A percentile compares a stretch with the other conserved stretches of the same genome.
Conservation (phyloP, 352 stramenopile species). For the Phytophthora colocasiae region DNA sequence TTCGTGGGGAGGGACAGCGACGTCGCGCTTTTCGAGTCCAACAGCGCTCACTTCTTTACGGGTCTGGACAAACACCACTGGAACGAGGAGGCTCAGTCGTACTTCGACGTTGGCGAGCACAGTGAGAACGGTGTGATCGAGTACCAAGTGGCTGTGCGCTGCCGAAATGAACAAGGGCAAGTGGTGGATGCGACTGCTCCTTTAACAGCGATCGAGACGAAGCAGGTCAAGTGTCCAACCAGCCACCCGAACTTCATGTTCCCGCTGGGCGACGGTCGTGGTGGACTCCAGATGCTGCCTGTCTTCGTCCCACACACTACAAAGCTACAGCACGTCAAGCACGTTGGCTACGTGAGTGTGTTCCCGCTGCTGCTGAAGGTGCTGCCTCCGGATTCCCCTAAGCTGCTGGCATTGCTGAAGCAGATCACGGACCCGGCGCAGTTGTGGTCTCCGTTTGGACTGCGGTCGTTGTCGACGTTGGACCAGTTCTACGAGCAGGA, state of each 20-base stretch:
- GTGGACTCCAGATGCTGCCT: conserved; percentile 76
- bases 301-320: conserved; percentile 70
- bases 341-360: conserved; percentile 90
- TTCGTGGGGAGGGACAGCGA: conserved; percentile 45
- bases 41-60: conserved; percentile 47
- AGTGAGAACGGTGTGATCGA: conserved; percentile 76
- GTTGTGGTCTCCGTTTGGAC: conserved; percentile 79
- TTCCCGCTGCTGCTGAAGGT: conserved; percentile 88
- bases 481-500: conserved; percentile 90
- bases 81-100: conserved; percentile 68
- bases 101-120: conserved; percentile 86
- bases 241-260: conserved; percentile 80
- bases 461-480: conserved; percentile 88
- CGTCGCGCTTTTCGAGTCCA: conserved; percentile 30
- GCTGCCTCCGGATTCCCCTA: conserved; percentile 68
- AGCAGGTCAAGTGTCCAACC: conserved; percentile 52
- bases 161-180: conserved; percentile 55
- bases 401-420: conserved; percentile 63
- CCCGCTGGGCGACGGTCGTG: conserved; percentile 79
- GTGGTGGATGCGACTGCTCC: conserved; percentile 52
- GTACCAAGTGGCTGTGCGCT: conserved; percentile 72
- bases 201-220: conserved; percentile 43
- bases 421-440: conserved; percentile 69
- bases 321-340: conserved; percentile 75
- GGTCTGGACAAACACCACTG: conserved; percentile 77